Evolutionary conservation across 176 grass and related monocot species (phyloP).

Genomic region (Avena eriantha): DNA sequence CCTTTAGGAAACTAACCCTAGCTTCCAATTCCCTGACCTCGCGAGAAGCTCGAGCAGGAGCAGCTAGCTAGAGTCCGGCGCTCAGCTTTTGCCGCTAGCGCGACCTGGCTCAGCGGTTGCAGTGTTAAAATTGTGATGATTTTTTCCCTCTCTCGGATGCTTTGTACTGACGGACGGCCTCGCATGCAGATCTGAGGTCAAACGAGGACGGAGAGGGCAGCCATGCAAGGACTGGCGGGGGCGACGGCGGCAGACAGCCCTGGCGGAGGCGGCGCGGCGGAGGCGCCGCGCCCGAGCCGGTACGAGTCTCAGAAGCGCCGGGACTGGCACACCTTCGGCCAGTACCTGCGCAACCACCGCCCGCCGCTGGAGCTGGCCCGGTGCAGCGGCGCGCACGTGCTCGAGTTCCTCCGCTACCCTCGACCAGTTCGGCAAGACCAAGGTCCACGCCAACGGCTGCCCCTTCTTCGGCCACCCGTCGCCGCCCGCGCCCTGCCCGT

Average conservation of each 20-base stretch:
- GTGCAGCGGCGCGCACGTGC: constrained; percentile 85
- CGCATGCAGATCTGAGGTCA: constrained; percentile 56
- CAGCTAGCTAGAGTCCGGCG: background rate
- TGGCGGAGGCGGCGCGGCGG: constrained; percentile 11
- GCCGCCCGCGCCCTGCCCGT: constrained; percentile 69
- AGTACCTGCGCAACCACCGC: constrained; percentile 86
- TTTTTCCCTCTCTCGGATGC: background rate
- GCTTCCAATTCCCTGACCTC: background rate
- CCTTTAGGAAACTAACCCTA: constrained; percentile 53
- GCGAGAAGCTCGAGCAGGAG: background rate
- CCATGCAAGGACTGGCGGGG: constrained; percentile 49
- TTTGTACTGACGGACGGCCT: background rate
- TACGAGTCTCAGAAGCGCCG: constrained; percentile 92
- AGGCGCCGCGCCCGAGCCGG: constrained; percentile 52
- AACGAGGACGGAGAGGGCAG: background rate
- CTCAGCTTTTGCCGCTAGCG: background rate
- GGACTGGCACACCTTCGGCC: constrained; percentile 86
- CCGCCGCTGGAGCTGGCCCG: constrained; percentile 74
- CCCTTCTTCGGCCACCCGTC: constrained; percentile 80
- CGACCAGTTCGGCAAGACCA: constrained; percentile 88
- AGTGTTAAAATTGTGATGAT: no score
- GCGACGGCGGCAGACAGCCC: constrained; percentile 43
- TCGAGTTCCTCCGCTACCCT: constrained; percentile 85
- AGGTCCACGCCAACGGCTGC: constrained; percentile 63
- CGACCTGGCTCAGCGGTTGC: background rate